These are phyloP conservation scores for Alloteropsis angusta DNA, from an alignment of 202 grass and related monocot genomes.

Conservation along the genomic window DNA sequence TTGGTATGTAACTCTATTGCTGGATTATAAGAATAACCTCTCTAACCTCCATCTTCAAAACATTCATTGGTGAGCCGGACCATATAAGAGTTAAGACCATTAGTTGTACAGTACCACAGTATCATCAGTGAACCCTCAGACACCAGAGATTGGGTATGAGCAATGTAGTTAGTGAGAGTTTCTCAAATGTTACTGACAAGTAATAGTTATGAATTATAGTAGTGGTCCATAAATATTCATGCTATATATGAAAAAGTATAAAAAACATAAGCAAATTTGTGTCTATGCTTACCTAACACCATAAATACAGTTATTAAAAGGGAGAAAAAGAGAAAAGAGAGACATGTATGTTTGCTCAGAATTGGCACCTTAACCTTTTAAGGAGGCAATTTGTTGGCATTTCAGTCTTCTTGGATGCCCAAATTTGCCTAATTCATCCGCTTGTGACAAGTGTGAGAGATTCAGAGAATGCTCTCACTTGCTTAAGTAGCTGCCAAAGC, in stretches of 20 bases:
- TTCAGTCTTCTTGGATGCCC: not conserved
- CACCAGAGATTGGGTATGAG: not conserved
- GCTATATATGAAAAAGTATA: not conserved
- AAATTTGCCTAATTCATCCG: not conserved
- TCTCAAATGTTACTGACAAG: not conserved
- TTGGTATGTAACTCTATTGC: not conserved
- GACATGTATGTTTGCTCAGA: not conserved
- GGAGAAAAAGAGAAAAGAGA: not conserved
- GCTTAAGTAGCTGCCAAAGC: not conserved
- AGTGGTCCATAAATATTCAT: not conserved
- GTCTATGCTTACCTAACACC: not conserved
- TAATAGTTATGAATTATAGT: not conserved
- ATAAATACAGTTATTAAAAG: not conserved
- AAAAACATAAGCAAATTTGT: slow-evolving; percentile 7
- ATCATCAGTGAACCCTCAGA: not conserved
- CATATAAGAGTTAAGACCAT: not conserved
- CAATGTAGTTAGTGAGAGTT: not conserved
- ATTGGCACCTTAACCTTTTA: not conserved
- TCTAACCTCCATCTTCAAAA: not conserved
- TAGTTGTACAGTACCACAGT: not conserved
- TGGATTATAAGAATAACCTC: slow-evolving; percentile 8
- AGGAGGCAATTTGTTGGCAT: not conserved
- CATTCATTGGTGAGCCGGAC: not conserved
- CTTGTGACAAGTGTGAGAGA: not conserved
- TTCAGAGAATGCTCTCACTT: not conserved